These are phyloP conservation scores for Linnemannia exigua DNA, from an alignment of 192 early-diverging fungal species.

Conservation along the genomic window DNA sequence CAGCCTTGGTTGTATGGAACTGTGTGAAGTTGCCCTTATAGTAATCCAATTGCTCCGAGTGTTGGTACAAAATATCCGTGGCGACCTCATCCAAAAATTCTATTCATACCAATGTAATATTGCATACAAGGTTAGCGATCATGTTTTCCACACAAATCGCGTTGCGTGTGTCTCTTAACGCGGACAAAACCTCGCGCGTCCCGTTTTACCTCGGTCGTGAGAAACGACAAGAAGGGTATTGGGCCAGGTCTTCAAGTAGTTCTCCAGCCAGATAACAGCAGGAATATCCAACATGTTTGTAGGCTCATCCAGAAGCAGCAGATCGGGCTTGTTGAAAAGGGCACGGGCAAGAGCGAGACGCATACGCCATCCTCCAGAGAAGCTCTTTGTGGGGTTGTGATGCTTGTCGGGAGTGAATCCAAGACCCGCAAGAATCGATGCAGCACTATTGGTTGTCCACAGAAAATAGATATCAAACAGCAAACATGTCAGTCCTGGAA, in stretches of 20 bases:
- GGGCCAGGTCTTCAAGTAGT: constrained; percentile 91
- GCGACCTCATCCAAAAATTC: constrained; percentile 98
- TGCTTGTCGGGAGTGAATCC: constrained; percentile 89
- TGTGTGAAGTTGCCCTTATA: constrained; percentile 96
- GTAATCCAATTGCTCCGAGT: constrained; percentile 92
- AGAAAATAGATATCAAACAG: not conserved
- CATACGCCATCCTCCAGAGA: constrained; percentile 99
- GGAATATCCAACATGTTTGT: constrained; percentile 96
- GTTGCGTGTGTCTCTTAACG: too few species aligned
- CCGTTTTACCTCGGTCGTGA: constrained; percentile 86
- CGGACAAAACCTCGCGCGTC: not conserved
- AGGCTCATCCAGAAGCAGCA: constrained; percentile 93
- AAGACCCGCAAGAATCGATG: constrained; percentile 95
- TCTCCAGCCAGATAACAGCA: constrained; percentile 98
- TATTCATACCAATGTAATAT: constrained; percentile 9
- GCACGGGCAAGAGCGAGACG: constrained; percentile 96
- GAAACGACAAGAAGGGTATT: constrained; percentile 96
- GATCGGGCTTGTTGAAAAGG: constrained; percentile 95
- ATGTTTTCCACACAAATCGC: too few species aligned
- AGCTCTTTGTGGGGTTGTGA: constrained; percentile 88
- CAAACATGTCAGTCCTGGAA: not conserved
- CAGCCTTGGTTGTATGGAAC: constrained; percentile 91
- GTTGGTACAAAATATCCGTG: constrained; percentile 97
- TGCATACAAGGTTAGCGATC: too few species aligned
- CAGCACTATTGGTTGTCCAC: constrained; percentile 72